These are phyloP conservation scores for Microsporum ferrugineum DNA, from an alignment of 2,329 filamentous ascomycete genomes.

Conservation along the genomic window DNA sequence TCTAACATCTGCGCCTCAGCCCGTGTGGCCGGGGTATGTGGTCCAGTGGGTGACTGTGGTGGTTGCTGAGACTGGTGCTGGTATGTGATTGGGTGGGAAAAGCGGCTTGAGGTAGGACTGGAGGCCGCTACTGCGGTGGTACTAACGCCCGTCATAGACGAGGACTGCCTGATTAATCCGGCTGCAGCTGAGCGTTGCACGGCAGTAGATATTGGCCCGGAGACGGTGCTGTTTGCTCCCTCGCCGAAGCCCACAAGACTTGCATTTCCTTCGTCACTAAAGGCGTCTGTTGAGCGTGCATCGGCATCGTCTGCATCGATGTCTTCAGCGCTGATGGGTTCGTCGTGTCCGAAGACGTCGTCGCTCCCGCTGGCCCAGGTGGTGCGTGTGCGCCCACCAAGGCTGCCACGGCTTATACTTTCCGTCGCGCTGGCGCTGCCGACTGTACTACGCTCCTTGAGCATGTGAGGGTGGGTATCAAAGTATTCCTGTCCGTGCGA, in stretches of 20 bases:
- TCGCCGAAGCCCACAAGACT: conserved; percentile 88
- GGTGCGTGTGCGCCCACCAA: conserved; percentile 47
- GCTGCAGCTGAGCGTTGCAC: conserved; percentile 28
- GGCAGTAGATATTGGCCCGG: conserved; percentile 59
- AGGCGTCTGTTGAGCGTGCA: conserved; percentile 57
- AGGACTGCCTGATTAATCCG: conserved; percentile 22
- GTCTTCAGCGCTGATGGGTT: conserved; percentile 47
- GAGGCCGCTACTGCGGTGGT: conserved; percentile 25
- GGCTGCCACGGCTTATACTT: conserved; percentile 67
- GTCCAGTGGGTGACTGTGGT: conserved; percentile 25
- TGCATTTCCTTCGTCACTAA: conserved; percentile 74
- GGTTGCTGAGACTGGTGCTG: conserved; percentile 35
- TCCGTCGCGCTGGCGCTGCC: conserved; percentile 76
- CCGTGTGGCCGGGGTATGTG: conserved; percentile 33
- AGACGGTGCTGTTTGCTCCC: conserved; percentile 74
- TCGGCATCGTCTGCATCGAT: conserved; percentile 62
- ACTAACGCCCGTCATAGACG: conserved; percentile 18
- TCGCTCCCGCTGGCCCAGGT: conserved; percentile 57
- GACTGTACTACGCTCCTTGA: conserved; percentile 78
- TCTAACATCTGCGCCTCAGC: conserved; percentile 55
- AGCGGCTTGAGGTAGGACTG: conserved; percentile 27
- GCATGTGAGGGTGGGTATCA: conserved; percentile 41
- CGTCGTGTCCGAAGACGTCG: conserved; percentile 58
- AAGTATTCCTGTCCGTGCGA: conserved; percentile 54
- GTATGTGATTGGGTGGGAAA: conserved; percentile 18